These are phyloP conservation scores for Haplosporangium sp. DNA, from an alignment of 371 early-diverging fungal species.

Conservation along the genomic window DNA sequence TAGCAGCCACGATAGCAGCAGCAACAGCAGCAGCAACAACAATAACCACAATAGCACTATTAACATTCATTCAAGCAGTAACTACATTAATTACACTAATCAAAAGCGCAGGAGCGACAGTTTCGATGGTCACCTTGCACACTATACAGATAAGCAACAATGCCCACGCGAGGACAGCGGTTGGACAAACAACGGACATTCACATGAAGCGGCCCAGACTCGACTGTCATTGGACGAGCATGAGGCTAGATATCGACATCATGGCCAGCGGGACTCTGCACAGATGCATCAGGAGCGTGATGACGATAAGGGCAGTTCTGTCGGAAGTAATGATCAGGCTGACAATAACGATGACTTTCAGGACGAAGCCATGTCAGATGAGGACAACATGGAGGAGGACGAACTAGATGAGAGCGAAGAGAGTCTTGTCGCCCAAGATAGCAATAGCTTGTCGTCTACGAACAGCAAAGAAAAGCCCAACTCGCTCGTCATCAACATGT, in stretches of 20 bases:
- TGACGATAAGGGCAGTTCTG: slow-evolving; percentile 10
- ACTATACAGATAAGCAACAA: background rate
- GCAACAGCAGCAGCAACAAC: background rate
- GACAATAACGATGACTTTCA: slow-evolving; percentile 22
- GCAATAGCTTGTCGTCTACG: slow-evolving; percentile 4
- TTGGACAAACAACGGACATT: background rate
- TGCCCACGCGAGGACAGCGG: too few relatives aligned
- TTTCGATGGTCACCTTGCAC: slow-evolving; percentile 5
- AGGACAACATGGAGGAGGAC: slow-evolving; percentile 31
- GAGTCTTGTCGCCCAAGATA: slow-evolving; percentile 7
- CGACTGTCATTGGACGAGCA: background rate
- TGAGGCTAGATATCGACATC: background rate
- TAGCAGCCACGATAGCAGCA: background rate
- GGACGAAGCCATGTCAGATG: slow-evolving; percentile 28
- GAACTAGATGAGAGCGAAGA: slow-evolving; percentile 34
- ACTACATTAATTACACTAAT: slow-evolving; percentile 3
- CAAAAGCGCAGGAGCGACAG: slow-evolving; percentile 7
- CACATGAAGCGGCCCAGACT: background rate
- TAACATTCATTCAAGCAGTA: too few relatives aligned
- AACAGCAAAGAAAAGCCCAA: slow-evolving; percentile 30
- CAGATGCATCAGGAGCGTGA: background rate
- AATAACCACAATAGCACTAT: background rate
- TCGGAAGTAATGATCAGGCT: slow-evolving; percentile 8
- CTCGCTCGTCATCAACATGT: slow-evolving; percentile 4
- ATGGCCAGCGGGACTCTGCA: background rate